Evolutionary conservation across 257 asterid genomes (phyloP), one percentile per base, ranked within the genome.

Genomic region (Salvia hispanica): DNA sequence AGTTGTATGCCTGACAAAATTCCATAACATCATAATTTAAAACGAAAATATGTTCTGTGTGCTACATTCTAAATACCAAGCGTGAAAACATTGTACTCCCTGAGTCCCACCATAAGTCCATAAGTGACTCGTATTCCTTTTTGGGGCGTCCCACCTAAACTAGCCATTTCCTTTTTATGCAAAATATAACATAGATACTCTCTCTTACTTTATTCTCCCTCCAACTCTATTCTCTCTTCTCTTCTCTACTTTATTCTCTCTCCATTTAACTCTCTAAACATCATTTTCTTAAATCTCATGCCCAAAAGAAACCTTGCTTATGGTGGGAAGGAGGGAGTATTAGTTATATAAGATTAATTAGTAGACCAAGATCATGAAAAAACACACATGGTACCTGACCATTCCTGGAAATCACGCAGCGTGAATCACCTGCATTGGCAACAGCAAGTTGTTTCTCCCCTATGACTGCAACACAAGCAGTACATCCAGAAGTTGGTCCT

Each of bases 381-480:
- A 25, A 25, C 31, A 25, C 3, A 25, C 31, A 25, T 8, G 15
- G 59, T 82, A 93, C 99, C 99, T 91, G 95, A 65, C 99, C 99
- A 76, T 91, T 91, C 75, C 99, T 83, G 67, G 99, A 94, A 73
- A 94, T 88, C 51, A 94, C 95, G 72, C 99, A 91, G 70, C 99
- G 99, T 28, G 99, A 94, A 78, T 94, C 99, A 44, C 99, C 99
- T 48, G 97, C 95, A 85, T 94, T 94, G 64, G 99, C 97, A 70
- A 94, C 95, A 55, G 88, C 51, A 37, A 90, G 95, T 79, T 87
- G 89, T 72, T 84, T 85, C 34, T 73, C 94, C 82, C 92, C 82
- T 45, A 91, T 58, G 59, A 91, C 66, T 42, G 99, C 95, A 70
- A 91, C 99, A 80, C 99, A 94, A 69, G 99, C 95, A 62, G 97